Evolutionary conservation across 2,329 filamentous ascomycete genomes (phyloP), one percentile per base, ranked within the genome.

Genomic region (Aspergillus udagawae): DNA sequence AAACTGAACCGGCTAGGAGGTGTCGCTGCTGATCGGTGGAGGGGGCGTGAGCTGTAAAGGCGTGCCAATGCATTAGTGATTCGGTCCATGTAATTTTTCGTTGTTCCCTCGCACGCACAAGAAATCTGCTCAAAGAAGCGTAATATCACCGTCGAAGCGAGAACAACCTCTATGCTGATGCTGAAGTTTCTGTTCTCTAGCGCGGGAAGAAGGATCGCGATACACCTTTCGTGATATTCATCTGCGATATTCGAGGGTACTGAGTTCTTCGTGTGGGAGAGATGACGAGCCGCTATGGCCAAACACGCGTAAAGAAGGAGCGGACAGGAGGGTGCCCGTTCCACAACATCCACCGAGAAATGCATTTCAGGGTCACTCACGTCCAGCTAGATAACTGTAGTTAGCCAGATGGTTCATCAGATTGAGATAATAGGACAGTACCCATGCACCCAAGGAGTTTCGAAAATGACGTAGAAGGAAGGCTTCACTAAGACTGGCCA

Each of bases 81-180:
- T 5, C 20, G n/a, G 12, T 51, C 60, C 45, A 56, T 57, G 17
- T n/a, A 51, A 12, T 17, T 10, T 8, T 23, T 7, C 41, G 25
- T 42, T 27, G 42, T 14, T 38, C 35, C 28, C 23, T 25, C 32
- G 4, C 21, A 63, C 68, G 45, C 57, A 73, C 70, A 71, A 27
- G 70, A 72, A 32, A 73, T 67, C 54, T 71, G 70, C 51, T 73
- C 70, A 48, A 72, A 72, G 28, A 72, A 72, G 41, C 70, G 70
- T 8, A 73, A 63, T 42, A 72, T 71, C 3, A 72, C 69, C 1
- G 70, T 72, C 6, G 70, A 72, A 1, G 69, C 67, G 10, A 73
- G 68, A 10, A 73, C 65, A 21, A 71, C 67, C 27, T 73, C 70
- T 42, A 73, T 68, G 14, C 65, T 64, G 41, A 70, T 72, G 14